Percentiles rank a stretch among this genome's conserved stretches.
Conservation (phyloP, 352 stramenopile genomes). For the Phytophthora tentaculata region DNA sequence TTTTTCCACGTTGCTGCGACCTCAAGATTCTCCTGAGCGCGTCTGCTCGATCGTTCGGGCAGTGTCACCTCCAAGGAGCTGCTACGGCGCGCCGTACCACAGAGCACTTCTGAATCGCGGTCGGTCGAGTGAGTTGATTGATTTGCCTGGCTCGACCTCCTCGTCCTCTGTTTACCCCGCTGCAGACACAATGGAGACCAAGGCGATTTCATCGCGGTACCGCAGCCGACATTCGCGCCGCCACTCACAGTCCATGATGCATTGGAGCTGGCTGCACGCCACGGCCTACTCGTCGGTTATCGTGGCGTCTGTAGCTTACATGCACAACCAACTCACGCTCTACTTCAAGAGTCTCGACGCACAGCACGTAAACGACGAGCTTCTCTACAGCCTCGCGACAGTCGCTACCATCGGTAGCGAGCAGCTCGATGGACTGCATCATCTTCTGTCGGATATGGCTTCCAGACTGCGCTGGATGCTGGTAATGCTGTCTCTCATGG, state of each 20-base stretch:
- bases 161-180: too few relatives aligned
- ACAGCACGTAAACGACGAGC: conserved; percentile 42
- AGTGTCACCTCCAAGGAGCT: background rate
- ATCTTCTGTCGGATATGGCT: conserved; percentile 38
- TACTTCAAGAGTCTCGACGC: conserved; percentile 50
- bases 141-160: too few relatives aligned
- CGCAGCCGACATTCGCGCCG: conserved; percentile 20
- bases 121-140: too few relatives aligned
- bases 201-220: conserved; percentile 9
- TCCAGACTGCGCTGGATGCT: conserved; percentile 52
- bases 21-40: background rate
- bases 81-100: background rate
- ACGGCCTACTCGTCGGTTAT: conserved; percentile 73
- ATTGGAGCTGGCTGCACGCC: conserved; percentile 80
- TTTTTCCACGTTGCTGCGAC: conserved; percentile 3
- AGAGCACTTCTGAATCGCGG: conserved; percentile 27
- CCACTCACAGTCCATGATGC: conserved; percentile 38
- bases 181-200: conserved; percentile 38
- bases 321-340: conserved; percentile 56
- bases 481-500: conserved; percentile 42
- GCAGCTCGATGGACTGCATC: conserved; percentile 42
- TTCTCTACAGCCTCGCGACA: conserved; percentile 42
- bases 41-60: conserved; percentile 18
- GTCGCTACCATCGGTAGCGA: conserved; percentile 35
- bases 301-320: conserved; percentile 73